Conservation (phyloP, 2,329 filamentous ascomycete species). For the Colletotrichum trifolii region DNA sequence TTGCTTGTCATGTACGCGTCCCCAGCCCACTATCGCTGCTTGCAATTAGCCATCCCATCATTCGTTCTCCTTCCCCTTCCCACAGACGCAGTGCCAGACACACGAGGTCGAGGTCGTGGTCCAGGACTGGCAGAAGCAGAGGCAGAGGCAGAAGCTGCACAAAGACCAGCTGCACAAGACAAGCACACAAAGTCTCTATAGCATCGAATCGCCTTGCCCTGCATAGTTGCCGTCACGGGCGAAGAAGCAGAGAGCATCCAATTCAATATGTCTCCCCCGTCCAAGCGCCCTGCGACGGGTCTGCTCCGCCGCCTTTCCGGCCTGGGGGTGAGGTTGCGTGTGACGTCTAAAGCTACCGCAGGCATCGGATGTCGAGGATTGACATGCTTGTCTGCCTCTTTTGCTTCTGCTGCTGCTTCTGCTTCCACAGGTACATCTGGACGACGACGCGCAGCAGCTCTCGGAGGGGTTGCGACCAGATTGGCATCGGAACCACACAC, state of each 20-base stretch:
- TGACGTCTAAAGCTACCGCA: constrained; percentile 36
- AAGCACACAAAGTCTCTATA: too few relatives aligned
- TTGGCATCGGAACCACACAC: constrained; percentile 43
- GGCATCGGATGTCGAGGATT: constrained; percentile 1
- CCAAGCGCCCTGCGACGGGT: constrained; percentile 44
- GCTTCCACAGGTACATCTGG: constrained; percentile 11
- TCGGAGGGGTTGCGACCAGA: constrained; percentile 15
- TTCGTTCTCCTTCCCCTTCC: constrained; percentile 26
- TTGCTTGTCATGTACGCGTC: constrained; percentile 33
- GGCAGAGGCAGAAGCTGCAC: too few relatives aligned
- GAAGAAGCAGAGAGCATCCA: too few relatives aligned
- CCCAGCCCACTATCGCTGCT: constrained; percentile 24
- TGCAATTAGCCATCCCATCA: constrained; percentile 34
- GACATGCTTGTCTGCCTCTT: too few relatives aligned
- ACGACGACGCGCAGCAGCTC: background rate
- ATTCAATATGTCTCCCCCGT: constrained; percentile 43
- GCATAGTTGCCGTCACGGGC: too few relatives aligned
- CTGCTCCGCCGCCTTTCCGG: constrained; percentile 37
- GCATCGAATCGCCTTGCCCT: too few relatives aligned
- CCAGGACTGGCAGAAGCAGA: too few relatives aligned
- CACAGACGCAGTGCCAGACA: background rate
- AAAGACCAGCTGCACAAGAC: too few relatives aligned
- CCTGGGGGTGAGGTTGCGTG: constrained; percentile 24
- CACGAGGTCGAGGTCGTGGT: too few relatives aligned
- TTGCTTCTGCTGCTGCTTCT: too few relatives aligned